phyloP scores from a whole-genome alignment of 306 rosid genomes.

The apple (Malus domestica) region DNA sequence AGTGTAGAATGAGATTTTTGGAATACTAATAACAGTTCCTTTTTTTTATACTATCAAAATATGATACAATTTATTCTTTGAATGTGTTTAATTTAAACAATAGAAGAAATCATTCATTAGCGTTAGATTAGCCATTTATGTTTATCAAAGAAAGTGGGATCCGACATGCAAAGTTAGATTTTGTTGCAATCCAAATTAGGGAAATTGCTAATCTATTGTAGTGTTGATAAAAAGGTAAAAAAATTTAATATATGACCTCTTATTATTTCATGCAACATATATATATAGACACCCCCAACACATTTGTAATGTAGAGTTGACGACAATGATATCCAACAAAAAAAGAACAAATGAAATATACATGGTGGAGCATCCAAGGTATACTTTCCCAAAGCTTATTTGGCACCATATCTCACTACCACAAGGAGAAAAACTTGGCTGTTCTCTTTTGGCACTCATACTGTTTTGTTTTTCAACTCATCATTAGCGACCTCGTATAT shows the following conservation, averaged over 20 bases:
- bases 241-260: not conserved
- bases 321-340: not conserved
- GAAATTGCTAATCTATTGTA: not conserved
- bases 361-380: conserved; percentile 14
- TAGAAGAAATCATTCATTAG: not conserved
- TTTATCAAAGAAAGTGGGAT: not conserved
- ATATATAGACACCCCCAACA: not conserved
- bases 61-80: not conserved
- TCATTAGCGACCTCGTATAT: too few relatives aligned
- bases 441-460: too few relatives aligned
- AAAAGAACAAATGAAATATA: not conserved
- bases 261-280: not conserved
- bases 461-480: too few relatives aligned
- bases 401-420: not conserved
- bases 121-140: not conserved
- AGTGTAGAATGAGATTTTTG: too few relatives aligned
- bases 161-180: not conserved
- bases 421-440: too few relatives aligned
- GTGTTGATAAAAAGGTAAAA: not conserved
- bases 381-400: not conserved
- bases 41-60: too few relatives aligned
- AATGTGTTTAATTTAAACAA: not conserved
- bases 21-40: too few relatives aligned
- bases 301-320: not conserved
- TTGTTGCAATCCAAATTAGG: not conserved